These are phyloP conservation scores for Tranzscheliella williamsii DNA, from an alignment of 1,284 basidiomycete species.

Conservation along the genomic window DNA sequence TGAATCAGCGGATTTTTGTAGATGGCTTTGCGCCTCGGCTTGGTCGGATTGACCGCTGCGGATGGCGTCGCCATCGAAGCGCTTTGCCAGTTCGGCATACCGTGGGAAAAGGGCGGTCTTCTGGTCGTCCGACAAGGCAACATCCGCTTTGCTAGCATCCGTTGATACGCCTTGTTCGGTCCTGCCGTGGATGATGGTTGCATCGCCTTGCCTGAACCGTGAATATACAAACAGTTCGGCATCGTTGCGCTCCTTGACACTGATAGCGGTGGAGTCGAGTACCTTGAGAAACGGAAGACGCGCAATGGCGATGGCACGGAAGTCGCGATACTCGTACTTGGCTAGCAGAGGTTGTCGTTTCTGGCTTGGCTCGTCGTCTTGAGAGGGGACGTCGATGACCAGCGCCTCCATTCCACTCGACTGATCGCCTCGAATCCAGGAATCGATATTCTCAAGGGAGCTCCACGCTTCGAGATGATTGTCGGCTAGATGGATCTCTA, in stretches of 20 bases:
- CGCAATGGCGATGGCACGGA: slow-evolving; percentile 73
- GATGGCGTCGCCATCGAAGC: slow-evolving; percentile 9
- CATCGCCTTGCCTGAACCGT: slow-evolving; percentile 14
- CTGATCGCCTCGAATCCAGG: slow-evolving; percentile 69
- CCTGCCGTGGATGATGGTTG: slow-evolving; percentile 15
- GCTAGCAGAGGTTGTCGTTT: slow-evolving; percentile 5
- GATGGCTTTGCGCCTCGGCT: not conserved
- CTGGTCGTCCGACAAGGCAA: not conserved
- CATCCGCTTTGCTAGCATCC: not conserved
- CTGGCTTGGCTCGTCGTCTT: not conserved
- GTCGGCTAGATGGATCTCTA: slow-evolving; percentile 70
- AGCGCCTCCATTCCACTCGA: slow-evolving; percentile 7
- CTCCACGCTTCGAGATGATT: slow-evolving; percentile 71
- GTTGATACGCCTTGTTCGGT: not conserved
- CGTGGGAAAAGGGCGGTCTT: slow-evolving; percentile 14
- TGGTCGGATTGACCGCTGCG: not conserved
- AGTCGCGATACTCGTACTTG: slow-evolving; percentile 61
- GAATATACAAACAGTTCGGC: slow-evolving; percentile 71
- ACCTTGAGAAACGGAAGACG: slow-evolving; percentile 69
- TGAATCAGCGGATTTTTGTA: slow-evolving; percentile 1
- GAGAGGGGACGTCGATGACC: slow-evolving; percentile 5
- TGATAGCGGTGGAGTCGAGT: slow-evolving; percentile 75
- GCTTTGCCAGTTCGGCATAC: slow-evolving; percentile 9
- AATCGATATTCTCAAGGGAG: slow-evolving; percentile 71
- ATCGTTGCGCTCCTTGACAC: slow-evolving; percentile 75